A percentile compares a stretch with the other conserved stretches of the same genome.
phyloP scores from a whole-genome alignment of 331 rosid species.

The Quercus lobata region DNA sequence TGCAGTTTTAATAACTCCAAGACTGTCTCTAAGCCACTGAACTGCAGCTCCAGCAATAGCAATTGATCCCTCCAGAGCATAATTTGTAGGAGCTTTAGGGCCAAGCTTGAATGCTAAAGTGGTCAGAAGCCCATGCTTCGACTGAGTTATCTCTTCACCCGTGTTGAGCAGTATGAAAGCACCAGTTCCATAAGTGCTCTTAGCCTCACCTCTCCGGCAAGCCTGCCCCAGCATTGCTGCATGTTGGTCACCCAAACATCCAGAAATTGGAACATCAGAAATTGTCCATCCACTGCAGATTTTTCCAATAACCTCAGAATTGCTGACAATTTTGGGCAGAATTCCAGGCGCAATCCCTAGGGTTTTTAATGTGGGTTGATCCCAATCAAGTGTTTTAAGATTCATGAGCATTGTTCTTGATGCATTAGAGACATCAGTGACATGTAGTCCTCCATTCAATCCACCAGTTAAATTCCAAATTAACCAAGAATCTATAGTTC shows the following conservation, averaged over 20 bases:
- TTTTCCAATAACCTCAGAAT: constrained; percentile 76
- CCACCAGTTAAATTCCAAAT: constrained; percentile 93
- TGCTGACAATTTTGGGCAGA: constrained; percentile 76
- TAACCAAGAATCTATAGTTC: constrained; percentile 88
- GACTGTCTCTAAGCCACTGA: constrained; percentile 92
- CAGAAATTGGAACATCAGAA: constrained; percentile 67
- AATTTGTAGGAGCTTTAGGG: constrained; percentile 50
- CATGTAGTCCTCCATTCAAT: constrained; percentile 66
- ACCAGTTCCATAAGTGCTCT: constrained; percentile 93
- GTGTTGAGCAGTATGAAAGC: constrained; percentile 90
- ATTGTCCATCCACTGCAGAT: constrained; percentile 67
- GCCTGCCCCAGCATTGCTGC: constrained; percentile 95
- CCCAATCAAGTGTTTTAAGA: constrained; percentile 79
- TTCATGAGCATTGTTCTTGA: constrained; percentile 92
- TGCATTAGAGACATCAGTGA: constrained; percentile 91
- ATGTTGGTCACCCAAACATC: constrained; percentile 95
- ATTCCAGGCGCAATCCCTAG: constrained; percentile 51
- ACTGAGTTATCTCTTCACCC: constrained; percentile 51
- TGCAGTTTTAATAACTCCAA: constrained; percentile 62
- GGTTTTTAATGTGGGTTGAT: constrained; percentile 48
- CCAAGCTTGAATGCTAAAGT: constrained; percentile 90
- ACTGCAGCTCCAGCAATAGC: constrained; percentile 99
- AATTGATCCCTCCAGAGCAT: constrained; percentile 93
- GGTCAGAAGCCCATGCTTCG: constrained; percentile 76
- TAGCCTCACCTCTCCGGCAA: constrained; percentile 80